Conservation (phyloP, 495 filamentous ascomycete genomes). For the Penicillium malachiteum region DNA sequence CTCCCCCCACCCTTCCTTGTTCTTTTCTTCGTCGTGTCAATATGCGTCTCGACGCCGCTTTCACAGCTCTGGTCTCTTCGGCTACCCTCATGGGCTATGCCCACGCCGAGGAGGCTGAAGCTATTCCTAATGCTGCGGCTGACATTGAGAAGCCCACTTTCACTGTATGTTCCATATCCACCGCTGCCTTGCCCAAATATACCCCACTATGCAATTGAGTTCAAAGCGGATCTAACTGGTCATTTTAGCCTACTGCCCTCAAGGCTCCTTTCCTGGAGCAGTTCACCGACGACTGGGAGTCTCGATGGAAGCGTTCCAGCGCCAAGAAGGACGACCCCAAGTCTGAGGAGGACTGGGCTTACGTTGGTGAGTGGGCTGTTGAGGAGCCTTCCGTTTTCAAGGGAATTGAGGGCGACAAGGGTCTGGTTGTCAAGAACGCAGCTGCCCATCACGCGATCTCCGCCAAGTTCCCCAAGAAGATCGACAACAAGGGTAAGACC, state of each 20-base stretch:
- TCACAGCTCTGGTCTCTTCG: constrained; percentile 65
- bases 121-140: constrained; percentile 55
- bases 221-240: constrained; percentile 19
- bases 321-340: constrained; percentile 93
- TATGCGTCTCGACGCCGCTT: constrained; percentile 75
- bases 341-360: constrained; percentile 94
- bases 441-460: constrained; percentile 99
- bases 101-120: constrained; percentile 69
- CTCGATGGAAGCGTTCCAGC: constrained; percentile 87
- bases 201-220: constrained; percentile 7
- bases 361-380: constrained; percentile 93
- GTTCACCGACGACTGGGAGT: constrained; percentile 93
- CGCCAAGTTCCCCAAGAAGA: constrained; percentile 94
- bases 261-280: constrained; percentile 97
- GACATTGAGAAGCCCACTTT: constrained; percentile 74
- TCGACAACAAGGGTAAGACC: constrained; percentile 95
- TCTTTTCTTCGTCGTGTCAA: constrained; percentile 34
- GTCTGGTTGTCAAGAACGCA: constrained; percentile 93
- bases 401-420: constrained; percentile 94
- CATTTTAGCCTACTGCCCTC: constrained; percentile 71
- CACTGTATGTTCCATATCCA: constrained; percentile 62
- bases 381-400: constrained; percentile 92
- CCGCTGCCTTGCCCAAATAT: background rate
- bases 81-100: constrained; percentile 70
- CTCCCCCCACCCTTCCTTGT: constrained; percentile 22